A percentile compares a stretch with the other conserved stretches of the same genome.
Conservation (phyloP, 2,329 filamentous ascomycete species). For the Hawksworthiomyces lignivorus region DNA sequence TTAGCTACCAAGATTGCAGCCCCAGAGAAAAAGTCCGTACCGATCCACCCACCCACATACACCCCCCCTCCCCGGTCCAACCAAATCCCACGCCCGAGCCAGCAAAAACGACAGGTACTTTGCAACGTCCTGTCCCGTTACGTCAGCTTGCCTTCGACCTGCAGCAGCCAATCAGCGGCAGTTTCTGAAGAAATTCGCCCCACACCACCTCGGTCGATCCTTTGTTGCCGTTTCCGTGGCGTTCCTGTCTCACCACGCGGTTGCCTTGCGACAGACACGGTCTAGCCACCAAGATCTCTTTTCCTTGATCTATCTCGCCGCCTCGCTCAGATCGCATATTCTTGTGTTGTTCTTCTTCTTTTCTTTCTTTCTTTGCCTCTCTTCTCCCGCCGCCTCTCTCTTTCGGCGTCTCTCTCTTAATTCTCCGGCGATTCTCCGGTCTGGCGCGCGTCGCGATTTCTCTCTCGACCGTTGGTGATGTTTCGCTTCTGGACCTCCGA, state of each 20-base stretch:
- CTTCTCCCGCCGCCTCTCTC: not conserved
- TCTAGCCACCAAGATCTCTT: conserved; percentile 2
- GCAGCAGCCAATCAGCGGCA: conserved; percentile 16
- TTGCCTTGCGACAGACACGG: conserved; percentile 16
- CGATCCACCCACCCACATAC: conserved; percentile 7
- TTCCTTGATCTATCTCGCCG: conserved; percentile 1
- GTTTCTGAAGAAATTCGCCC: not conserved
- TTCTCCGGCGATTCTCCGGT: not conserved
- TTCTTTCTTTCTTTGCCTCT: not conserved
- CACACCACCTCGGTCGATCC: conserved; percentile 2
- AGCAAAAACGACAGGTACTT: not conserved
- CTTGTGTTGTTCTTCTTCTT: not conserved
- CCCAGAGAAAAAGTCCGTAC: conserved; percentile 6
- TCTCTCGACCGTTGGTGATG: conserved; percentile 40
- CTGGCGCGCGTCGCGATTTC: conserved; percentile 6
- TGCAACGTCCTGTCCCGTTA: conserved; percentile 12
- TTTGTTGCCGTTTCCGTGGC: conserved; percentile 6
- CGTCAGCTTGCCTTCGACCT: conserved; percentile 15
- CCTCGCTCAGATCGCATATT: not conserved
- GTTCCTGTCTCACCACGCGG: conserved; percentile 12
- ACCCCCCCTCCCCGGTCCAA: conserved; percentile 3
- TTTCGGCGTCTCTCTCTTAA: not conserved
- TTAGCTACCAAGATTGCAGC: conserved; percentile 7
- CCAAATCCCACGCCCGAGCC: not conserved
- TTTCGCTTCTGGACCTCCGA: conserved; percentile 56